Conservation (phyloP, 2,329 filamentous ascomycete genomes). For the Phoma herbarum region DNA sequence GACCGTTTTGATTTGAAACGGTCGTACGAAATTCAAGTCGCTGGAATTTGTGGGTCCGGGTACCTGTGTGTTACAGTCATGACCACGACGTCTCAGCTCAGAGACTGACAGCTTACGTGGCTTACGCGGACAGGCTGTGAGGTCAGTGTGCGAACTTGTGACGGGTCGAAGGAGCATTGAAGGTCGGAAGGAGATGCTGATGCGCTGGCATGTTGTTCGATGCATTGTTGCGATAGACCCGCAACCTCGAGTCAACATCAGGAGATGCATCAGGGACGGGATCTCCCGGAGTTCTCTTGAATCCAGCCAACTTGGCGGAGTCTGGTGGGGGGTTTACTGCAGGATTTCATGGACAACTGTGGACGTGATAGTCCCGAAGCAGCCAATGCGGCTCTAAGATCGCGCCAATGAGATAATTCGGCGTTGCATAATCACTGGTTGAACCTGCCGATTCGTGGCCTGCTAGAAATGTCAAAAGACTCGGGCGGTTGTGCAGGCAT, state of each 20-base stretch:
- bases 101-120: slow-evolving; percentile 18
- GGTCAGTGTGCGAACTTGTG: slow-evolving; percentile 16
- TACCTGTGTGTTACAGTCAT: slow-evolving; percentile 14
- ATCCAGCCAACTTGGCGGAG: slow-evolving; percentile 12
- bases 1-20: slow-evolving; percentile 23
- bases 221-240: neutral
- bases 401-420: slow-evolving; percentile 2
- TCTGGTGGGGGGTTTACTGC: slow-evolving; percentile 13
- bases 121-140: slow-evolving; percentile 14
- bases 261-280: slow-evolving; percentile 4
- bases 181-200: neutral
- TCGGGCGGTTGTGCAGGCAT: neutral
- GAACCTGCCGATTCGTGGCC: neutral
- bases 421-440: neutral
- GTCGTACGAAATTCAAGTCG: slow-evolving; percentile 15
- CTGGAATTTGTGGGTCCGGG: slow-evolving; percentile 14
- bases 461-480: neutral
- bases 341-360: slow-evolving; percentile 8
- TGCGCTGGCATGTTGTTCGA: slow-evolving; percentile 2
- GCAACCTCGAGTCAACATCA: neutral
- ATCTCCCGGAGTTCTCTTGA: slow-evolving; percentile 5
- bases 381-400: neutral
- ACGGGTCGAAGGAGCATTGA: slow-evolving; percentile 5
- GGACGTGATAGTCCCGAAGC: slow-evolving; percentile 6
- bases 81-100: slow-evolving; percentile 8